Percentiles rank a stretch among this genome's conserved stretches.
Evolutionary conservation across 371 early-diverging fungal species (phyloP).

Genomic region (Circinella minor): DNA sequence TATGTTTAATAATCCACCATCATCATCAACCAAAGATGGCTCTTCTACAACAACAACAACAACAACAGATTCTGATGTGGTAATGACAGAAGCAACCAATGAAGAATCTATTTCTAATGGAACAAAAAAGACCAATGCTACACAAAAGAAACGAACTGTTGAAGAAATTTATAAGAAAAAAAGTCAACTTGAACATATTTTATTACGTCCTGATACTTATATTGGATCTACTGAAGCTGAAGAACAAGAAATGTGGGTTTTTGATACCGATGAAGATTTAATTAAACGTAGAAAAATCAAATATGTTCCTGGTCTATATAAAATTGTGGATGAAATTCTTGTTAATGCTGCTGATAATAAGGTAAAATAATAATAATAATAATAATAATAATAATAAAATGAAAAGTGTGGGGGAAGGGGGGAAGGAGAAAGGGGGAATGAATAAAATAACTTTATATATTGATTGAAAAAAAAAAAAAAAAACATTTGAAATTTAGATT

Average conservation of each 20-base stretch:
- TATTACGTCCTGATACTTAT: constrained; percentile 99
- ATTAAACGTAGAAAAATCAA: constrained; percentile 80
- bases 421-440: too few relatives aligned
- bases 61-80: neutral
- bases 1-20: neutral
- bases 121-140: neutral
- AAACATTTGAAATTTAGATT: constrained; percentile 51
- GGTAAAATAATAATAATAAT: constrained; percentile 50
- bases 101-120: neutral
- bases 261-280: constrained; percentile 62
- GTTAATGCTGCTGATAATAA: constrained; percentile 98
- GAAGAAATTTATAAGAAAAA: constrained; percentile 99
- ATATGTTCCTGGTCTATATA: constrained; percentile 98
- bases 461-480: too few relatives aligned
- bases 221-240: constrained; percentile 97
- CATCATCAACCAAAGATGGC: neutral
- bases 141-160: constrained; percentile 55
- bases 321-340: constrained; percentile 99
- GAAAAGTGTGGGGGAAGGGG: neutral
- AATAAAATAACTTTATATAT: too few relatives aligned
- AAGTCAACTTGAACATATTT: constrained; percentile 98
- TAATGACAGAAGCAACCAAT: neutral
- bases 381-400: neutral
- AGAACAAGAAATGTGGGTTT: constrained; percentile 89
- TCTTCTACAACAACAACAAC: too few relatives aligned